Evolutionary conservation across 2,329 filamentous ascomycete species (phyloP), one percentile per base, ranked within the genome.

Genomic region (Boeremia lycopersici): DNA sequence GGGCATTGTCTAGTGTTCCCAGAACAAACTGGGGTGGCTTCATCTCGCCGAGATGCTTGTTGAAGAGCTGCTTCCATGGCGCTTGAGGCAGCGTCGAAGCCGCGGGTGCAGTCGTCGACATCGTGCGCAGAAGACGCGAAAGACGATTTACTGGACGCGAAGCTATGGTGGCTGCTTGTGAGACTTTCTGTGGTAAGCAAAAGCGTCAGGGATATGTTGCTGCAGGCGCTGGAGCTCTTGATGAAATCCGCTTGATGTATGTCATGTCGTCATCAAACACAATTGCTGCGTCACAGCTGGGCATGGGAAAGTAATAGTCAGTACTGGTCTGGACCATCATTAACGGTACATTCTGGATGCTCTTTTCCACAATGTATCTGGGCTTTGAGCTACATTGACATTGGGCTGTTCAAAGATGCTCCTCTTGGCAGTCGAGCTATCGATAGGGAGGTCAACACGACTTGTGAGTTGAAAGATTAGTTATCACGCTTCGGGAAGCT

Each of bases 21-120:
- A 82, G 77, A 49, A 82, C 79, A 59, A 82, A 82, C 56, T 82
- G 78, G 6, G 80, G 79, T 7, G 74, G 74, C 48, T 75, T 71
- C 75, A 82, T 79, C 61, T 79, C 76, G 42, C 72, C 71, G 38
- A 84, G 62, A 64, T 84, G 80, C 43, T 77, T 67, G 53, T 77
- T 73, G 71, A 85, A 84, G 41, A 75, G 61, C 19, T 74, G 61
- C 57, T 79, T 81, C 82, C 82, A 85, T 60, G 82, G 82, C 26
- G 82, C 82, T 23, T 75, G 70, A 8, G 72, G 72, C 19, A 74
- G 74, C 51, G 55, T 67, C 41, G 66, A 65, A 15, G 69, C 70
- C 26, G 70, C 63, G 7, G 67, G 69, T 31, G 79, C 73, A 39
- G 78, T 80, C 28, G 77, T 73, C 39, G 79, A 75, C 78, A 81